These are phyloP conservation scores for Nectriaceae sp. DNA, from an alignment of 2,329 filamentous ascomycete genomes.

Conservation along the genomic window DNA sequence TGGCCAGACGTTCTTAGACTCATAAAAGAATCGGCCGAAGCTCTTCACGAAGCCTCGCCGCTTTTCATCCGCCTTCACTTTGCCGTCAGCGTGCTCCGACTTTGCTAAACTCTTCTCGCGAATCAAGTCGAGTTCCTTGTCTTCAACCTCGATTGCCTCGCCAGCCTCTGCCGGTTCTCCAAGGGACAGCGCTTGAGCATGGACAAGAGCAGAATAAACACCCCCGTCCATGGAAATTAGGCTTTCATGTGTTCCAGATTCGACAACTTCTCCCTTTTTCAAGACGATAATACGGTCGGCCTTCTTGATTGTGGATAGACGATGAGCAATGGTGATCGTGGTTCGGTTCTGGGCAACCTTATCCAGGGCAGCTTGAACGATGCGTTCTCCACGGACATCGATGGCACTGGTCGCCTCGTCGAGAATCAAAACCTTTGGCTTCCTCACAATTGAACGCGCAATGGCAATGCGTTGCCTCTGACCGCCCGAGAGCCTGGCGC, in stretches of 20 bases:
- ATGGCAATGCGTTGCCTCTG: constrained; percentile 84
- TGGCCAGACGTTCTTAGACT: constrained; percentile 54
- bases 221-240: constrained; percentile 62
- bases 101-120: constrained; percentile 49
- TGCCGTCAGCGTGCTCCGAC: constrained; percentile 32
- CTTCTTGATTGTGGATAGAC: constrained; percentile 73
- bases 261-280: constrained; percentile 68
- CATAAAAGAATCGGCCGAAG: constrained; percentile 58
- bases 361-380: constrained; percentile 67
- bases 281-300: constrained; percentile 80
- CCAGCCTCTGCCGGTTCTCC: constrained; percentile 46
- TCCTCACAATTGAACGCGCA: constrained; percentile 71
- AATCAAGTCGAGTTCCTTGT: constrained; percentile 42
- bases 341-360: constrained; percentile 64
- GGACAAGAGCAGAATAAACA: constrained; percentile 68
- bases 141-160: constrained; percentile 42
- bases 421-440: constrained; percentile 71
- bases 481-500: constrained; percentile 79
- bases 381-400: constrained; percentile 54
- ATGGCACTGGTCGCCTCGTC: constrained; percentile 77
- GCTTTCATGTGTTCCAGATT: constrained; percentile 75
- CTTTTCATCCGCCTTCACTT: constrained; percentile 28
- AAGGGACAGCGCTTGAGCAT: constrained; percentile 60
- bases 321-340: constrained; percentile 74
- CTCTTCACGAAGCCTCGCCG: constrained; percentile 50